Percentiles rank a stretch among this genome's conserved stretches.
Conservation (phyloP, 305 asterid species). For the Striga hermonthica region DNA sequence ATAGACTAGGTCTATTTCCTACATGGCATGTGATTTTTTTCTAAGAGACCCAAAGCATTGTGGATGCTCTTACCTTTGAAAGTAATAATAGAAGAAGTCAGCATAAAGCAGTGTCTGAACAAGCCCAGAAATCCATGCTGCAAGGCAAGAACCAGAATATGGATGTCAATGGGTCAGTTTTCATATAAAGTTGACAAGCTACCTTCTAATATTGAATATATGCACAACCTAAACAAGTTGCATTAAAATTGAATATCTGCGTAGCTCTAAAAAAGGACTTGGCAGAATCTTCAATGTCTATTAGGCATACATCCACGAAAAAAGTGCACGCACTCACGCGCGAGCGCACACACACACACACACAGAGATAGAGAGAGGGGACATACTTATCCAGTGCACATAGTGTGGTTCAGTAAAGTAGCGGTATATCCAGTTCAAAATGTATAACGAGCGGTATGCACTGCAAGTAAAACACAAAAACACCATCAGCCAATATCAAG, state of each 20-base stretch:
- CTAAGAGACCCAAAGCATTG: too few species aligned
- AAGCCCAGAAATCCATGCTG: slow-evolving; percentile 90
- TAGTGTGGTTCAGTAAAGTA: slow-evolving; percentile 85
- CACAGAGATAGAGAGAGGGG: background rate
- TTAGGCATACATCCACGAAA: background rate
- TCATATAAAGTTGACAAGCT: background rate
- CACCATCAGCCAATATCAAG: slow-evolving; percentile 14
- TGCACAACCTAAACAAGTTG: background rate
- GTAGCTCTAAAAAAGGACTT: background rate
- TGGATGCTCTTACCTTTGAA: slow-evolving; percentile 88
- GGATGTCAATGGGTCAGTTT: slow-evolving; percentile 7
- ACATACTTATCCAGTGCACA: slow-evolving; percentile 82
- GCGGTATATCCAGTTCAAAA: slow-evolving; percentile 93
- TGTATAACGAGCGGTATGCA: slow-evolving; percentile 77
- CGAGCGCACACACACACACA: background rate
- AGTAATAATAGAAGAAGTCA: slow-evolving; percentile 91
- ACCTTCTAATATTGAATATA: background rate
- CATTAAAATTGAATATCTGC: background rate
- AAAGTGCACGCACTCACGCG: background rate
- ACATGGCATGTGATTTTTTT: too few species aligned
- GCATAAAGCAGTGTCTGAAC: slow-evolving; percentile 84
- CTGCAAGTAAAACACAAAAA: slow-evolving; percentile 43
- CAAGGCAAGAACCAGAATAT: slow-evolving; percentile 27
- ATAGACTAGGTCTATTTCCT: too few species aligned
- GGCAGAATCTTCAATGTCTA: background rate